Evolutionary conservation across 2,329 filamentous ascomycete genomes (phyloP), one percentile per base, ranked within the genome.

Genomic region (Aspergillus ochraceus): DNA sequence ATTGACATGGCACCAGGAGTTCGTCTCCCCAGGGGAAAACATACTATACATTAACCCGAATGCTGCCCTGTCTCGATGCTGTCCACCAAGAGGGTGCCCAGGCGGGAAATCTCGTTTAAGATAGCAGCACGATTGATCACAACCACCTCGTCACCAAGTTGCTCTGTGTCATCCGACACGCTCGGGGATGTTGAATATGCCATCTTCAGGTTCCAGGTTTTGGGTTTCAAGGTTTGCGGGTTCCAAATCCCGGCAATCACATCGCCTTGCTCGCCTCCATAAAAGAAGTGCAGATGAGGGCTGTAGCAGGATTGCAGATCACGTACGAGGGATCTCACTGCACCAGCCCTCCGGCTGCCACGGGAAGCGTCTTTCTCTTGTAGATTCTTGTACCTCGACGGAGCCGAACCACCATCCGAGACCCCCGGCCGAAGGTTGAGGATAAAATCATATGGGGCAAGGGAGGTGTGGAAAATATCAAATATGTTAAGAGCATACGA

Each of bases 401-500:
- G 71, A n/a, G 76, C 69, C 59, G 71, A 42, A 74, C 71, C 52
- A 79, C 77, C 67, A 49, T 76, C 54, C 71, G 67, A 76, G 59
- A 84, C 72, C 53, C 84, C 86, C 32, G 82, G 66, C 17, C 86
- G 84, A 20, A 98, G 79, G 70, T 89, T 85, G 57, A 99, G 80
- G n/a, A 94, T 79, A 64, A 98, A 89, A 73, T 98, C 92, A 74
- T 93, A 99, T 65, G 97, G 92, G 10, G 77, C 76, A 6, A 91
- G 80, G 0, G 88, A 86, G 3, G 89, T 82, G n/a, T 84, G 80
- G 77, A 98, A 98, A 9, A 98, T 81, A 1, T 79, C 75, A 32
- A 80, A 77, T 1, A 83, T 76, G 52, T 88, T 79, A 55, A 91
- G 74, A 12, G 77, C 75, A 26, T 84, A 70, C 26, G 82, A 83